phyloP scores from a whole-genome alignment of 257 asterid species.

The Buddleja alternifolia region DNA sequence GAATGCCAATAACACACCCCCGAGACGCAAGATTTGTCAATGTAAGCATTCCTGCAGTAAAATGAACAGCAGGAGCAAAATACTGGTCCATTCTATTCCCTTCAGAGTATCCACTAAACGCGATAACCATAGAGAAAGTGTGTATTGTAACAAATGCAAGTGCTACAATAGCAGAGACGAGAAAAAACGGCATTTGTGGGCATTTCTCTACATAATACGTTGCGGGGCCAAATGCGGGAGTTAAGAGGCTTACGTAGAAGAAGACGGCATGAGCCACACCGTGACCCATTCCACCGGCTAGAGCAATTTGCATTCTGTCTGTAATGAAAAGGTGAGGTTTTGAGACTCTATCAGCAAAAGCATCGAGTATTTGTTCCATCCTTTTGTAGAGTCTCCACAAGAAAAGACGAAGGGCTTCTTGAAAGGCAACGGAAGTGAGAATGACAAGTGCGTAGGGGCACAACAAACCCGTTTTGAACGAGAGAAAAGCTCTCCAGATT shows the following conservation, averaged over 20 bases:
- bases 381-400: slow-evolving; percentile 81
- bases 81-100: slow-evolving; percentile 69
- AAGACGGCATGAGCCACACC: slow-evolving; percentile 98
- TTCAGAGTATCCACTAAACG: slow-evolving; percentile 82
- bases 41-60: slow-evolving; percentile 81
- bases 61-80: slow-evolving; percentile 78
- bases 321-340: slow-evolving; percentile 90
- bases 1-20: slow-evolving; percentile 85
- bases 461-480: slow-evolving; percentile 57
- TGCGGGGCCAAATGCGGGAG: slow-evolving; percentile 98
- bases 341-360: slow-evolving; percentile 87
- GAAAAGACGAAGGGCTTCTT: slow-evolving; percentile 77
- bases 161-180: slow-evolving; percentile 86
- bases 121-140: slow-evolving; percentile 96
- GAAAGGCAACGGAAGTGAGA: slow-evolving; percentile 73
- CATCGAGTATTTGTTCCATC: slow-evolving; percentile 90
- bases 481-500: slow-evolving; percentile 86
- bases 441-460: slow-evolving; percentile 70
- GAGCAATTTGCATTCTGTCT: slow-evolving; percentile 98
- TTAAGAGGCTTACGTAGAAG: slow-evolving; percentile 91
- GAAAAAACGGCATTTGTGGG: slow-evolving; percentile 84
- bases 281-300: slow-evolving; percentile 99
- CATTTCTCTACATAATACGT: slow-evolving; percentile 92
- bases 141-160: slow-evolving; percentile 94
- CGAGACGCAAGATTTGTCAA: slow-evolving; percentile 75